These are phyloP conservation scores for Calonectria pseudoreteaudii DNA, from an alignment of 2,329 filamentous ascomycete species.

Conservation along the genomic window DNA sequence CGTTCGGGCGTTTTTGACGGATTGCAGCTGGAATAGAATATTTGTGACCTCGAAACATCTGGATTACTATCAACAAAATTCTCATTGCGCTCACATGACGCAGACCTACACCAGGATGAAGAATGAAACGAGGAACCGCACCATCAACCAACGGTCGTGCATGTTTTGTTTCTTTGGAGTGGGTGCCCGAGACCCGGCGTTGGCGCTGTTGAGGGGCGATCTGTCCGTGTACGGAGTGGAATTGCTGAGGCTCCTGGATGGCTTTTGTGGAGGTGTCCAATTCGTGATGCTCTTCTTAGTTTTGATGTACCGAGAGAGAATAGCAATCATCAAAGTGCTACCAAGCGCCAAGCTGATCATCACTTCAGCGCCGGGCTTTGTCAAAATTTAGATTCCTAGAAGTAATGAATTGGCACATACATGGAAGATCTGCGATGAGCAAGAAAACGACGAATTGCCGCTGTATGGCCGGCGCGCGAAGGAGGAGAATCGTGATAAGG, in stretches of 20 bases:
- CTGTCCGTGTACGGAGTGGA: background rate
- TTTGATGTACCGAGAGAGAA: background rate
- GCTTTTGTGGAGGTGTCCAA: background rate
- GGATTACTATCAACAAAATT: background rate
- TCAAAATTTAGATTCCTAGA: background rate
- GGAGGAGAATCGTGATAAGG: background rate
- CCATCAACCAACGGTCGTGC: constrained; percentile 1
- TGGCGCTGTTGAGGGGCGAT: background rate
- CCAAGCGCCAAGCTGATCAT: background rate
- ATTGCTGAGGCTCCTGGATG: background rate
- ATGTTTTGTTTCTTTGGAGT: background rate
- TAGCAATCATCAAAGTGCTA: background rate
- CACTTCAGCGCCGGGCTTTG: background rate
- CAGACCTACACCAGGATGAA: background rate
- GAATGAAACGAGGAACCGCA: background rate
- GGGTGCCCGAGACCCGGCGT: background rate
- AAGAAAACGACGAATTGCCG: background rate
- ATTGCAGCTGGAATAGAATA: background rate
- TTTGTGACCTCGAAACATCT: constrained; percentile 1
- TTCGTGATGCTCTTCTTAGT: background rate
- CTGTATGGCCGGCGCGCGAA: background rate
- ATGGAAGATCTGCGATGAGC: background rate
- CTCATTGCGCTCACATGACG: too few species aligned
- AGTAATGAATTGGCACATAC: background rate
- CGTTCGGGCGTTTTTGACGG: background rate